phyloP scores from a whole-genome alignment of 768 basidiomycete genomes.

The Boletus reticulatus region DNA sequence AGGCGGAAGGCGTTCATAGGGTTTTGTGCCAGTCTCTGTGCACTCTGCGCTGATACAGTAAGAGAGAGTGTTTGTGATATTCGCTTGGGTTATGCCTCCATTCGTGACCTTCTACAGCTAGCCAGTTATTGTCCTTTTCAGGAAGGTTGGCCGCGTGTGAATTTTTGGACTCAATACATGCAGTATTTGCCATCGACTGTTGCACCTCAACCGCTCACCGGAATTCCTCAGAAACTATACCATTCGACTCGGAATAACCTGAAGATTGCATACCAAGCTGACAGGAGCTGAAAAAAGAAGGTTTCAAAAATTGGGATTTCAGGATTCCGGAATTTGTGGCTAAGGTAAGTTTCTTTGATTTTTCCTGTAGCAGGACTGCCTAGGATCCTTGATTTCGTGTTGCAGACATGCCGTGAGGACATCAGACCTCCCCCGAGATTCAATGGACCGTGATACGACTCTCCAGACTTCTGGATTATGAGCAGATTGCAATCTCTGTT shows the following conservation, averaged over 20 bases:
- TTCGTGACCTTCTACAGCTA: no score
- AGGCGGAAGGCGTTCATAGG: no score
- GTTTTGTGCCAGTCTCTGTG: no score
- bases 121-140: no score
- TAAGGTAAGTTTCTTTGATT: neutral
- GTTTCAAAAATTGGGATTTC: neutral
- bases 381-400: no score
- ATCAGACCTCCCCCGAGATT: neutral
- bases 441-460: neutral
- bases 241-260: neutral
- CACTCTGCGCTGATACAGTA: no score
- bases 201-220: neutral
- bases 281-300: neutral
- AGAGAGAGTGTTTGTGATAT: no score
- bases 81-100: no score
- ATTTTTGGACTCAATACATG: no score
- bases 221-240: neutral
- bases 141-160: no score
- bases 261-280: neutral
- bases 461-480: neutral
- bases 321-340: neutral
- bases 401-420: neutral
- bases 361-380: neutral
- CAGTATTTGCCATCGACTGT: no score
- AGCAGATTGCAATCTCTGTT: neutral